Percentiles rank a stretch among this genome's conserved stretches.
Evolutionary conservation across 2,329 filamentous ascomycete species (phyloP).

Genomic region (Hysterium pulicare): DNA sequence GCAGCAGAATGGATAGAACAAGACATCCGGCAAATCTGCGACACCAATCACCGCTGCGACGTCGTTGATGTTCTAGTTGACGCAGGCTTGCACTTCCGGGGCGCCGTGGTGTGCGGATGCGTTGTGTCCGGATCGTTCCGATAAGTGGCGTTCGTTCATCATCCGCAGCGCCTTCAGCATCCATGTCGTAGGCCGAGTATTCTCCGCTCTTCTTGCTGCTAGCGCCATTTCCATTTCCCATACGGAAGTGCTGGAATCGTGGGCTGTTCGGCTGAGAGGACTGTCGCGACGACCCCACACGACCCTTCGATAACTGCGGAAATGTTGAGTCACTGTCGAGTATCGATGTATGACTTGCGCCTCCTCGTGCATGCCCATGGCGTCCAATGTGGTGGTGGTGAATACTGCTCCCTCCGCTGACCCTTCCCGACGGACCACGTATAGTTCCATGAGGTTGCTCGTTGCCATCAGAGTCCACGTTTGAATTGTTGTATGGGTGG

Average conservation of each 20-base stretch:
- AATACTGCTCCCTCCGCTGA: conserved; percentile 62
- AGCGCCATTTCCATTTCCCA: conserved; percentile 27
- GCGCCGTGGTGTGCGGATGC: conserved; percentile 47
- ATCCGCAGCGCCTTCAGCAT: conserved; percentile 75
- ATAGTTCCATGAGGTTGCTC: conserved; percentile 39
- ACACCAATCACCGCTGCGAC: conserved; percentile 51
- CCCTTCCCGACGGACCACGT: conserved; percentile 41
- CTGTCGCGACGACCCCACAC: conserved; percentile 57
- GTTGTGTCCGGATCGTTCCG: conserved; percentile 59
- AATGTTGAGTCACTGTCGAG: conserved; percentile 58
- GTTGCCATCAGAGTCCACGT: conserved; percentile 44
- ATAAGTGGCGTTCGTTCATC: conserved; percentile 87
- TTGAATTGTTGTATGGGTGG: conserved; percentile 65
- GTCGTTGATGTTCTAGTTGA: conserved; percentile 68
- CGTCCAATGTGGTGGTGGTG: conserved; percentile 80
- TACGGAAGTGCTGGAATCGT: conserved; percentile 47
- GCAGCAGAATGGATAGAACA: conserved; percentile 74
- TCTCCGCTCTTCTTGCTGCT: conserved; percentile 57
- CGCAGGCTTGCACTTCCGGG: conserved; percentile 58
- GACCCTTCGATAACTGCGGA: conserved; percentile 64
- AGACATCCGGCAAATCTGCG: conserved; percentile 82
- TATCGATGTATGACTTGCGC: conserved; percentile 69
- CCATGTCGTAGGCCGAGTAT: conserved; percentile 71
- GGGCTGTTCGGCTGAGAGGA: conserved; percentile 69
- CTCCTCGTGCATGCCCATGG: conserved; percentile 68